Base-by-base conservation (phyloP, 768 basidiomycete species). In the Gloeostereum incarnatum region DNA sequence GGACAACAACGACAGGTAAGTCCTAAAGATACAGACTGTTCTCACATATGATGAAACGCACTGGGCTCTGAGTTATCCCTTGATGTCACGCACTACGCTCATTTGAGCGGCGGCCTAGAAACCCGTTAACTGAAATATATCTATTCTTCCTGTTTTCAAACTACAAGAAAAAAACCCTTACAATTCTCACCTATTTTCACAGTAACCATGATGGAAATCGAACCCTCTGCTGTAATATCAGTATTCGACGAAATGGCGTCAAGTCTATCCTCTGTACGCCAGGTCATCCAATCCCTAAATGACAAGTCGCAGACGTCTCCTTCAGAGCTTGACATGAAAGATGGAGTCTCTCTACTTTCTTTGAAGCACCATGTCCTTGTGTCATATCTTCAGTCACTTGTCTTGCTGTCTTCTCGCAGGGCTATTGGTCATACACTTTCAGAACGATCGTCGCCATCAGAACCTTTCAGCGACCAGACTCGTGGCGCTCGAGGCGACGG, bases 321-420 rank as follows among this genome's bases (percentile, higher is more conserved):
- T 8, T 14, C 48, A 49, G 44, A 53, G 45, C 56, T 69, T 14
- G 68, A 83, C 44, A 73, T 69, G 8, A 71, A 67, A 49, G 72
- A 87, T 21, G 96, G 96, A 26, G 89, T 99, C 44, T 97, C 96
- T 0, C 68, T 99, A 4, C 68, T 99, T 17, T 85, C 88, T 8
- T 61, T 92, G 35, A 93, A 96, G 60, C 83, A 92, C 48, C 76
- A 91, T 38, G 57, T 86, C 16, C 69, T 96, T 43, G 59, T 97
- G 3, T 81, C 81, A 2, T 94, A 96, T 56, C 64, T 96, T 7
- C 90, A 91, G 41, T 81, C 88, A 10, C 67, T 96, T 26, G 68
- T 78, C 22, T 72, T 94, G 30, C 58, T 94, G 35, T 65, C 75
- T 20, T 67, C 82, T n/a, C 78, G 79, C 14, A 78, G 83, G 19